Conservation (phyloP, 768 basidiomycete species). For the Naganishia kalamii region DNA sequence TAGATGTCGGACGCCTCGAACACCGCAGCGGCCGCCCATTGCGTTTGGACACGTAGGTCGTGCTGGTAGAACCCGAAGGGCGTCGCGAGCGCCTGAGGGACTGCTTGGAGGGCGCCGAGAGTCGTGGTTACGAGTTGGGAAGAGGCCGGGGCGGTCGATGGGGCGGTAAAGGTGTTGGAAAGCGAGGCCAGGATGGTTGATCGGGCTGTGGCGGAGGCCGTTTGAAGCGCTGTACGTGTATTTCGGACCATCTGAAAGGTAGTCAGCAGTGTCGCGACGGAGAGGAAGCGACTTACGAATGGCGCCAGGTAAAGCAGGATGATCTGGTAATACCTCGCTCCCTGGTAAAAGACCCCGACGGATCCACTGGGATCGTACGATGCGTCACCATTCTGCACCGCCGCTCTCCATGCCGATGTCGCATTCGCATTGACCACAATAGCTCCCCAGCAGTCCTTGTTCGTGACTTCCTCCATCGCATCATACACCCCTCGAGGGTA, state of each 20-base stretch:
- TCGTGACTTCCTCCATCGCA: constrained; percentile 30
- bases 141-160: constrained; percentile 27
- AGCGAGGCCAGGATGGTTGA: constrained; percentile 29
- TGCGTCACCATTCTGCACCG: constrained; percentile 34
- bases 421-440: constrained; percentile 42
- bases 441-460: constrained; percentile 37
- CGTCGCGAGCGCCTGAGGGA: constrained; percentile 39
- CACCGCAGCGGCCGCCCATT: constrained; percentile 43
- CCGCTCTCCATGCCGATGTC: constrained; percentile 35
- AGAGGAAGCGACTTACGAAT: constrained; percentile 27
- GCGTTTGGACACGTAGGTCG: constrained; percentile 35
- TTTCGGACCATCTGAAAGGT: constrained; percentile 25
- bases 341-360: constrained; percentile 36
- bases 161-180: constrained; percentile 27
- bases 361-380: constrained; percentile 38
- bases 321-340: constrained; percentile 42
- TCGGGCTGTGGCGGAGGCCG: constrained; percentile 32
- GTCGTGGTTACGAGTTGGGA: background rate
- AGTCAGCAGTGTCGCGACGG: background rate
- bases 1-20: constrained; percentile 43
- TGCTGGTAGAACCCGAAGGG: constrained; percentile 37
- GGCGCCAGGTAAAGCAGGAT: constrained; percentile 36
- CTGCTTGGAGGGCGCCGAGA: background rate
- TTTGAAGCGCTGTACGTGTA: constrained; percentile 24
- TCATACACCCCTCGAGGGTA: constrained; percentile 35